phyloP scores from a whole-genome alignment of 148 eudicot species.

The Camellia japonica region DNA sequence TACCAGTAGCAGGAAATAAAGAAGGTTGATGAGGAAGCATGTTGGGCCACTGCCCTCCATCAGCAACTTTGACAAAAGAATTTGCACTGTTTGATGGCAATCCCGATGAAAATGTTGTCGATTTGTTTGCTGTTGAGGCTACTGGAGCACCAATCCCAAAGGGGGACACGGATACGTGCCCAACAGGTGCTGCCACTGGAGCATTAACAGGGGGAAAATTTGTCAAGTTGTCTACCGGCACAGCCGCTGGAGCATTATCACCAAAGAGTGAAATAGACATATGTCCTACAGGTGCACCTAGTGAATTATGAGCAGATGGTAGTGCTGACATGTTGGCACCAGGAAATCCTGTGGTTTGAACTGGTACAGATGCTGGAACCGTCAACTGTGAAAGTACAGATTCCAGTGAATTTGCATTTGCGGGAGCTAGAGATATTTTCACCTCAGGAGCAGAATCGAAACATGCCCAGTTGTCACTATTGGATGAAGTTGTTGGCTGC shows the following conservation, averaged over 20 bases:
- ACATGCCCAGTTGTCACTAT: slow-evolving; percentile 81
- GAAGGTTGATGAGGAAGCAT: slow-evolving; percentile 50
- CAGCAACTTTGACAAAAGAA: background rate
- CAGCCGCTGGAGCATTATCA: slow-evolving; percentile 17
- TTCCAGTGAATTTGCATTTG: slow-evolving; percentile 50
- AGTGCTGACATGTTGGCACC: slow-evolving; percentile 31
- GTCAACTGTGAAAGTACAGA: slow-evolving; percentile 54
- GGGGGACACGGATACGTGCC: slow-evolving; percentile 11
- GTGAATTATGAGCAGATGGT: slow-evolving; percentile 29
- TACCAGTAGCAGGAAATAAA: slow-evolving; percentile 27
- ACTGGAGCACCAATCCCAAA: slow-evolving; percentile 23
- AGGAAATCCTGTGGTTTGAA: slow-evolving; percentile 27
- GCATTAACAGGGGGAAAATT: slow-evolving; percentile 30
- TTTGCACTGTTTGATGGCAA: too few species aligned
- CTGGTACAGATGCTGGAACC: slow-evolving; percentile 46
- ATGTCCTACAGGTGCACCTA: slow-evolving; percentile 31
- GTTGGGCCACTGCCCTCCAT: slow-evolving; percentile 48
- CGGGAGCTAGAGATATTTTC: slow-evolving; percentile 49
- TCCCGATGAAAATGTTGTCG: background rate
- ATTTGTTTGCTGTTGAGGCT: slow-evolving; percentile 4
- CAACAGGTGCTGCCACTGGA: slow-evolving; percentile 29
- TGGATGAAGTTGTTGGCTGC: slow-evolving; percentile 42
- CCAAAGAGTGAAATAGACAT: slow-evolving; percentile 29
- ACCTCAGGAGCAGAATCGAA: slow-evolving; percentile 57
- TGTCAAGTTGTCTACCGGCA: slow-evolving; percentile 17